Percentiles rank a stretch among this genome's conserved stretches.
phyloP scores from a whole-genome alignment of 169 alveolate species.

The Plasmodium gonderi region DNA sequence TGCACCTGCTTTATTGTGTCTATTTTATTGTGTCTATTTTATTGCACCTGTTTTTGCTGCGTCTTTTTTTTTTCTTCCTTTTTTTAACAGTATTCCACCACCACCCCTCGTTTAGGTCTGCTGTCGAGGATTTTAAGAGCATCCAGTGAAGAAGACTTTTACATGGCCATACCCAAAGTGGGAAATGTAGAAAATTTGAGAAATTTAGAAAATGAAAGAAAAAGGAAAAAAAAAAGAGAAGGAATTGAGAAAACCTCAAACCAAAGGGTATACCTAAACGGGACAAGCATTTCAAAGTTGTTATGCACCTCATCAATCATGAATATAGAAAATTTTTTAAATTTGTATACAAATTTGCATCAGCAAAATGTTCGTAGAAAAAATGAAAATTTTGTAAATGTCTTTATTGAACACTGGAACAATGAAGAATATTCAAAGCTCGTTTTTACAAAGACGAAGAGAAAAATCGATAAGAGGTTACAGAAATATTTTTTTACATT shows the following conservation, averaged over 20 bases:
- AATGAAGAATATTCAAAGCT: not conserved
- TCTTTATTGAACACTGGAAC: constrained; percentile 51
- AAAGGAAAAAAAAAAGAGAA: not conserved
- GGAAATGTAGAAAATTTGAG: not conserved
- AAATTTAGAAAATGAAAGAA: not conserved
- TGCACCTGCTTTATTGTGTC: not conserved
- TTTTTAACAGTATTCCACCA: not conserved
- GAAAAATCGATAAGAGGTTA: not conserved
- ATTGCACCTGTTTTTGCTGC: not conserved
- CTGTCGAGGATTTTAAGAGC: constrained; percentile 27
- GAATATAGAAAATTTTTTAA: constrained; percentile 7
- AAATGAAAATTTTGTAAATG: constrained; percentile 7
- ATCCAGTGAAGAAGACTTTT: constrained; percentile 40
- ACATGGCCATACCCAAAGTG: constrained; percentile 25
- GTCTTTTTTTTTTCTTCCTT: not conserved
- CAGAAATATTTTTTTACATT: not conserved
- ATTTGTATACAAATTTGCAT: not conserved
- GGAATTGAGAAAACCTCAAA: not conserved
- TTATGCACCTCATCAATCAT: constrained; percentile 16
- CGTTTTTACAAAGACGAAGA: constrained; percentile 13
- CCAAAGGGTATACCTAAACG: not conserved
- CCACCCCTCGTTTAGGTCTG: not conserved
- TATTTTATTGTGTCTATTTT: not conserved
- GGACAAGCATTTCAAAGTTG: not conserved
- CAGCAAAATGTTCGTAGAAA: not conserved